Percentiles rank a stretch among this genome's conserved stretches.
These are phyloP conservation scores for Cutaneotrichosporon curvatum DNA, from an alignment of 1,284 basidiomycete genomes.

Conservation along the genomic window DNA sequence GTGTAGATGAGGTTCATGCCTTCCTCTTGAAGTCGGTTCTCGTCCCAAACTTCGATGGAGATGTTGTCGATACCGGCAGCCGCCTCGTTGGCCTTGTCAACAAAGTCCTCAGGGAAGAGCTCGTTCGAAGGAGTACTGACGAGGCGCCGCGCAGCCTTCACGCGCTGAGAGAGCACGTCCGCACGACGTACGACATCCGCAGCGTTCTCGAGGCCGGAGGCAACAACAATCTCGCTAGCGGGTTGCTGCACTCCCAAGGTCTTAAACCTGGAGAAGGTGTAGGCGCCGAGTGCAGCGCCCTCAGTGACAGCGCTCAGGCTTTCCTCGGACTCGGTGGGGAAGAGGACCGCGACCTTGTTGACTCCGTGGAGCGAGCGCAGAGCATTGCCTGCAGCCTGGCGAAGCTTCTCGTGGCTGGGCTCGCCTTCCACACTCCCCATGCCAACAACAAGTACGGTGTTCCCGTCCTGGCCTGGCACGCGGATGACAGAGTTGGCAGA, in stretches of 20 bases:
- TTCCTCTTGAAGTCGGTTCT: slow-evolving; percentile 3
- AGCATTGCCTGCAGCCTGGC: slow-evolving; percentile 5
- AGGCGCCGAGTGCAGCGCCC: slow-evolving; percentile 5
- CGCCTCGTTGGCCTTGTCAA: slow-evolving; percentile 3
- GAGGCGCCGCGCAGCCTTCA: slow-evolving; percentile 8
- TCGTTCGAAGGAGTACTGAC: slow-evolving; percentile 6
- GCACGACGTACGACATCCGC: neutral
- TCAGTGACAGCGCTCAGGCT: neutral
- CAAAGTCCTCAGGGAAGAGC: slow-evolving; percentile 6
- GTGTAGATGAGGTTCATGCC: neutral
- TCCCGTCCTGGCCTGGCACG: no score
- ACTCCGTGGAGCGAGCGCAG: neutral
- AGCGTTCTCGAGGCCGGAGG: neutral
- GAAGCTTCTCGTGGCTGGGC: slow-evolving; percentile 4
- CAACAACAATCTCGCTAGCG: neutral
- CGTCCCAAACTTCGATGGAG: slow-evolving; percentile 9
- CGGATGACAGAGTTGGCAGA: no score
- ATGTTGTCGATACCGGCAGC: neutral
- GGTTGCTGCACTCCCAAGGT: neutral
- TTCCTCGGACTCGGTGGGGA: slow-evolving; percentile 1
- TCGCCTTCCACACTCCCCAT: neutral
- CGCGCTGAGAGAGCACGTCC: neutral
- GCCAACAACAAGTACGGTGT: no score
- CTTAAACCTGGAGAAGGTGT: slow-evolving; percentile 5
- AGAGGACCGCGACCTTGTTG: slow-evolving; percentile 1